Evolutionary conservation across 2,329 filamentous ascomycete species (phyloP), one percentile per base, ranked within the genome.

Genomic region (Exophiala phaeomuriformis): DNA sequence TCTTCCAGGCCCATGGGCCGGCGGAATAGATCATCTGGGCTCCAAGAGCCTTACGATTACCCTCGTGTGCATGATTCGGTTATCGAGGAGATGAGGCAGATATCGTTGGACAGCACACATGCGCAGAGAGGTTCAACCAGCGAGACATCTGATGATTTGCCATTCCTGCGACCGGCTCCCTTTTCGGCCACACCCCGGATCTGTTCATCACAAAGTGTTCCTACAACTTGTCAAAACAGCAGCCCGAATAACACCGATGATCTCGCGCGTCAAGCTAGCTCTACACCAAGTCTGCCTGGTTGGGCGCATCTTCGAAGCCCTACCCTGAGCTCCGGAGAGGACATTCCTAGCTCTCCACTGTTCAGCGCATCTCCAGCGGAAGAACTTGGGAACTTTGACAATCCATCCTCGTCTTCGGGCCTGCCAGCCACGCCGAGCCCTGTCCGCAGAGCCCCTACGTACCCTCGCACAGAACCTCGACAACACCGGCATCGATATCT

Each of bases 331-430:
- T 12, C 42, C 12, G 29, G 4, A 9, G 42, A 32, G 32, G 49
- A 56, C 33, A 29, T 62, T n/a, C 54, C 58, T 6, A 62, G 58
- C 46, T 62, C 60, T 47, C 59, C 59, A 37, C 27, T 55, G 29
- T 32, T 31, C 27, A 37, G 5, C 10, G 46, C 52, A 27, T 48
- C 53, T 9, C 45, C 48, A 7, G 44, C 39, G n/a, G 46, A 51
- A 27, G 28, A 44, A 27, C 28, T 32, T 19, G 8, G 10, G 10
- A 31, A 41, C 7, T n/a, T 4, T 12, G 39, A 30, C 6, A 19
- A 42, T 8, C 31, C 47, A 31, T 39, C 51, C 4, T 47, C 12
- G 42, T 56, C 53, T 4, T 37, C 52, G 12, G 48, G 44, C 10
- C 41, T 58, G 9, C 55, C 57, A 35, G 48, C 46, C 30, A 55